Percentiles rank a stretch among this genome's conserved stretches.
These are phyloP conservation scores for Calonectria hawksworthii DNA, from an alignment of 2,329 filamentous ascomycete species.

Conservation along the genomic window DNA sequence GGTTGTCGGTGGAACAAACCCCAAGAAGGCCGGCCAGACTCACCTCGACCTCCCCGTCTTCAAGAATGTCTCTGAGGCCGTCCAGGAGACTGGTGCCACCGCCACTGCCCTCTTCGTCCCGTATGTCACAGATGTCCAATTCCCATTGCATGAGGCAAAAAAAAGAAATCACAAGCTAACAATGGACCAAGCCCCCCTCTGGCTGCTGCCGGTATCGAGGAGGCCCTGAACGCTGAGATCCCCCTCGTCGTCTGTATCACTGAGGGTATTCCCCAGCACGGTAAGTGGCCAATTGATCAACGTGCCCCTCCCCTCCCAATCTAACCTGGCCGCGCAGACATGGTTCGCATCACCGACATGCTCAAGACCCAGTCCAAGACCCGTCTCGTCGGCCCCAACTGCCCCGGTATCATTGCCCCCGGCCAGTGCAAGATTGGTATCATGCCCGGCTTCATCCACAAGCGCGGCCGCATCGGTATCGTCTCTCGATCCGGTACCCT, in stretches of 20 bases:
- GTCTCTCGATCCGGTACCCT: conserved; percentile 98
- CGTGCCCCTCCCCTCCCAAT: conserved; percentile 16
- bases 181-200: conserved; percentile 81
- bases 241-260: conserved; percentile 97
- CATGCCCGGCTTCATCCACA: conserved; percentile 99
- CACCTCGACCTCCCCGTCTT: conserved; percentile 96
- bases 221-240: conserved; percentile 93
- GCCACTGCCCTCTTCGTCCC: conserved; percentile 97
- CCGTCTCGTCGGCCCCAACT: conserved; percentile 96
- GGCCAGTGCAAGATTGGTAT: conserved; percentile 99
- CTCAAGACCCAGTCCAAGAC: conserved; percentile 98
- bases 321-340: conserved; percentile 71
- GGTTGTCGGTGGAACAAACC: conserved; percentile 98
- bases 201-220: conserved; percentile 95
- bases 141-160: conserved; percentile 9
- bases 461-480: conserved; percentile 98
- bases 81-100: conserved; percentile 90
- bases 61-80: conserved; percentile 86
- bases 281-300: conserved; percentile 63
- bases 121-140: conserved; percentile 62
- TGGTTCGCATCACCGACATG: conserved; percentile 98
- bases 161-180: conserved; percentile 25
- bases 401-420: conserved; percentile 93
- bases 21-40: conserved; percentile 94
- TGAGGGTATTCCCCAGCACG: conserved; percentile 97